Conservation (phyloP, 768 basidiomycete genomes). For the Phlebiopsis flavidoalba region DNA sequence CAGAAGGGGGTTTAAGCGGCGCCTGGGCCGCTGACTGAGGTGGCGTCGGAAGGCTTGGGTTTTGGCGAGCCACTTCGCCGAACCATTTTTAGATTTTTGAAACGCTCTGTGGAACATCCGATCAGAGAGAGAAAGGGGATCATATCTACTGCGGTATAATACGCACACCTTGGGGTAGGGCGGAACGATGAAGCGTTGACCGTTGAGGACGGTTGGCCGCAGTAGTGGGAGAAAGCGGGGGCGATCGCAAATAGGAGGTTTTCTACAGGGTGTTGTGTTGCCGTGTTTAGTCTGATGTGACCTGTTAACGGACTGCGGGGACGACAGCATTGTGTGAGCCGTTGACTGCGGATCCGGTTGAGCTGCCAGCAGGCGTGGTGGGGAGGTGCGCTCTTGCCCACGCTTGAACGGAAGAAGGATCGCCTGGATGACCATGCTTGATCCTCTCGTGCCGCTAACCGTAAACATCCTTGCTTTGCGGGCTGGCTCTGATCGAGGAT, state of each 20-base stretch:
- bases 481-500: constrained; percentile 15
- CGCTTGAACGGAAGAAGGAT: constrained; percentile 93
- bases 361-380: constrained; percentile 13
- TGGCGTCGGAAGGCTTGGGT: constrained; percentile 48
- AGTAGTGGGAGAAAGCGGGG: constrained; percentile 48
- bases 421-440: constrained; percentile 76
- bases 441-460: constrained; percentile 28
- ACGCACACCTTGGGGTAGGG: constrained; percentile 79
- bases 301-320: constrained; percentile 20
- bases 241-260: no score
- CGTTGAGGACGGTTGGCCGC: constrained; percentile 67
- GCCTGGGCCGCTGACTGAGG: constrained; percentile 31
- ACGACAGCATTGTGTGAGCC: constrained; percentile 17
- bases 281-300: constrained; percentile 10
- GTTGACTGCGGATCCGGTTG: constrained; percentile 19
- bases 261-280: constrained; percentile 20
- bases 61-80: constrained; percentile 48
- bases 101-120: not conserved
- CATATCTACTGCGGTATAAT: constrained; percentile 56
- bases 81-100: constrained; percentile 27
- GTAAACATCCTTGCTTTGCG: constrained; percentile 12
- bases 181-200: constrained; percentile 89
- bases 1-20: constrained; percentile 85
- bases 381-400: constrained; percentile 46
- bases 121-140: not conserved